phyloP scores from a whole-genome alignment of 345 rosid genomes.

The Anacardium occidentale region DNA sequence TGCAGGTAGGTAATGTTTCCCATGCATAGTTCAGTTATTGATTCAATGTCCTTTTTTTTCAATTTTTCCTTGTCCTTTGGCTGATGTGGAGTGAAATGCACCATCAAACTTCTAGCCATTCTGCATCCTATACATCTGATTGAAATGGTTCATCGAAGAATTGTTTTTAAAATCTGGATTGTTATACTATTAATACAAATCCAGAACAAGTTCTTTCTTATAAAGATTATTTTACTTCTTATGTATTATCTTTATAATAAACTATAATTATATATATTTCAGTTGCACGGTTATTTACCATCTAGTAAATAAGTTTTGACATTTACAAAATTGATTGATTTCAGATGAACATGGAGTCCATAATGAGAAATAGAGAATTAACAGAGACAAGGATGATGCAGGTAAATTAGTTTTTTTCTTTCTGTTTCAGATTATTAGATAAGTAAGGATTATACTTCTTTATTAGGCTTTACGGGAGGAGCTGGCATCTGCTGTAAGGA shows the following conservation, averaged over 20 bases:
- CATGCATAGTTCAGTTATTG: slow-evolving; percentile 7
- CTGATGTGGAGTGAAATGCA: neutral
- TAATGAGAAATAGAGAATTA: slow-evolving; percentile 94
- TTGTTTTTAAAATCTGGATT: neutral
- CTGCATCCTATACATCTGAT: neutral
- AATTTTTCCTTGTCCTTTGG: neutral
- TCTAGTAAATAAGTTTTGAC: neutral
- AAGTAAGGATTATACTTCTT: slow-evolving; percentile 23
- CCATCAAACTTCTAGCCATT: neutral
- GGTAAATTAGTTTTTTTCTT: slow-evolving; percentile 45
- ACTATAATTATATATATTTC: neutral
- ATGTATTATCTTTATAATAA: neutral
- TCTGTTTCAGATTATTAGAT: slow-evolving; percentile 17
- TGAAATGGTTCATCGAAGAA: neutral
- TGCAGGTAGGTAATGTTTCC: slow-evolving; percentile 62
- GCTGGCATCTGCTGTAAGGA: slow-evolving; percentile 83
- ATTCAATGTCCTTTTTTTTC: slow-evolving; percentile 6
- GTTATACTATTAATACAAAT: neutral
- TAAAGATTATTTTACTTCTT: neutral
- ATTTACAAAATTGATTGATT: slow-evolving; percentile 18
- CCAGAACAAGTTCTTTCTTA: neutral
- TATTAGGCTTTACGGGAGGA: slow-evolving; percentile 92
- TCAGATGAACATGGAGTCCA: slow-evolving; percentile 91
- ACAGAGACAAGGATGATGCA: slow-evolving; percentile 99
- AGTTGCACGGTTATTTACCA: slow-evolving; percentile 1